These are phyloP conservation scores for Lactarius trivialis DNA, from an alignment of 768 basidiomycete genomes.

Conservation along the genomic window DNA sequence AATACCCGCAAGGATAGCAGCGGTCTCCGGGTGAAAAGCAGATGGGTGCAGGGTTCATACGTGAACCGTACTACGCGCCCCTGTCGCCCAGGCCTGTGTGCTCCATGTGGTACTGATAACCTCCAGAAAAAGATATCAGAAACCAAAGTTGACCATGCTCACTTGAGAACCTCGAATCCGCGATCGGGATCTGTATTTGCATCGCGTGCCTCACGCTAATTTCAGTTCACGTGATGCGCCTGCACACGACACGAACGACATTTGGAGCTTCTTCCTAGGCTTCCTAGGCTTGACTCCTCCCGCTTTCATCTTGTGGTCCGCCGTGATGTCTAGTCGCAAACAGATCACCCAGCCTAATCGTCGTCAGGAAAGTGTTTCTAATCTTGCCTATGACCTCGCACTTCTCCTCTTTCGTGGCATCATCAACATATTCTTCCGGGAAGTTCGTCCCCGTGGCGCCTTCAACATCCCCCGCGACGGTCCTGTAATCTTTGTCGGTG, in stretches of 20 bases:
- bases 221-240: not conserved
- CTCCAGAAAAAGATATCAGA: too few relatives aligned
- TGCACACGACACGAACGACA: not conserved
- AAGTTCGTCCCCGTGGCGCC: slow-evolving; percentile 86
- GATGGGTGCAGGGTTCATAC: too few relatives aligned
- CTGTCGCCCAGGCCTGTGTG: too few relatives aligned
- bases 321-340: slow-evolving; percentile 1
- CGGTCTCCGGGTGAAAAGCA: too few relatives aligned
- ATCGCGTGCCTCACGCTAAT: not conserved
- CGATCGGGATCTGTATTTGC: not conserved
- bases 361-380: slow-evolving; percentile 1
- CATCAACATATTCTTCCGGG: slow-evolving; percentile 91
- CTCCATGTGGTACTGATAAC: too few relatives aligned
- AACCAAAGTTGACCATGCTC: too few relatives aligned
- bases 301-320: slow-evolving; percentile 3
- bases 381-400: slow-evolving; percentile 56
- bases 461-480: slow-evolving; percentile 89
- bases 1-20: too few relatives aligned
- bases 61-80: too few relatives aligned
- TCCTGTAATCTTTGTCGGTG: slow-evolving; percentile 89
- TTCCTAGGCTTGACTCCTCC: slow-evolving; percentile 23
- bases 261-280: too few relatives aligned
- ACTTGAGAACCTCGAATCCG: not conserved
- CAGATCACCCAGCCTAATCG: not conserved
- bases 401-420: slow-evolving; percentile 80